phyloP scores from a whole-genome alignment of 805 yeast genomes.

The Diddensiella caesifluorescens region DNA sequence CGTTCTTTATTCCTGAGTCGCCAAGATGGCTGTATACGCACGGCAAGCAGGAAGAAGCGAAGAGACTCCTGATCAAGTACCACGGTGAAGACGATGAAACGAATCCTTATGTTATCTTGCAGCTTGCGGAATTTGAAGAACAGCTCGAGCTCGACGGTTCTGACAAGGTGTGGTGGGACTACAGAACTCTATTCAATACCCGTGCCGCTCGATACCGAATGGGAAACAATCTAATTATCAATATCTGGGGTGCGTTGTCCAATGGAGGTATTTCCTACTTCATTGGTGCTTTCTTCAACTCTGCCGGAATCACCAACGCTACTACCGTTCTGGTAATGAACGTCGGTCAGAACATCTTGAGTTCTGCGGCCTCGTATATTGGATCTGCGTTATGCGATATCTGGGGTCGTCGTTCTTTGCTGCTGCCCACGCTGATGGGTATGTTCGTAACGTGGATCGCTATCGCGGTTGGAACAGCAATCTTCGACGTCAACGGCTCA shows the following conservation, averaged over 20 bases:
- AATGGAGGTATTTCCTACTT: slow-evolving; percentile 14
- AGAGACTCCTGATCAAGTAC: slow-evolving; percentile 8
- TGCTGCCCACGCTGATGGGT: slow-evolving; percentile 23
- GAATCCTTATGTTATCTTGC: slow-evolving; percentile 10
- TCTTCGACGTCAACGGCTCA: slow-evolving; percentile 18
- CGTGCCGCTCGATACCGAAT: slow-evolving; percentile 14
- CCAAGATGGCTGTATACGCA: slow-evolving; percentile 15
- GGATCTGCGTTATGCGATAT: slow-evolving; percentile 23
- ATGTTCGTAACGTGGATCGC: slow-evolving; percentile 23
- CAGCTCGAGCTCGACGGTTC: slow-evolving; percentile 13
- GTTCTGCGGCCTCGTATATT: slow-evolving; percentile 4
- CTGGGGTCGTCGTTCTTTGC: slow-evolving; percentile 27
- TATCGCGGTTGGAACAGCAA: slow-evolving; percentile 25
- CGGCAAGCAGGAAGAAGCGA: slow-evolving; percentile 8
- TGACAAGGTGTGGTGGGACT: slow-evolving; percentile 16
- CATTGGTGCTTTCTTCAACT: slow-evolving; percentile 14
- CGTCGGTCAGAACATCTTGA: slow-evolving; percentile 7
- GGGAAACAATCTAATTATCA: slow-evolving; percentile 10
- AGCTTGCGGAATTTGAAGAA: slow-evolving; percentile 12
- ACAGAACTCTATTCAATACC: slow-evolving; percentile 11
- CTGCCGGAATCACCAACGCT: slow-evolving; percentile 12
- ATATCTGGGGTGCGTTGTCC: slow-evolving; percentile 11
- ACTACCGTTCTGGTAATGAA: slow-evolving; percentile 8
- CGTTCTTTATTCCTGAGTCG: slow-evolving; percentile 13
- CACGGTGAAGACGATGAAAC: slow-evolving; percentile 14